Evolutionary conservation across 306 rosid genomes (phyloP).

Genomic region (Hippophae tibetana): DNA sequence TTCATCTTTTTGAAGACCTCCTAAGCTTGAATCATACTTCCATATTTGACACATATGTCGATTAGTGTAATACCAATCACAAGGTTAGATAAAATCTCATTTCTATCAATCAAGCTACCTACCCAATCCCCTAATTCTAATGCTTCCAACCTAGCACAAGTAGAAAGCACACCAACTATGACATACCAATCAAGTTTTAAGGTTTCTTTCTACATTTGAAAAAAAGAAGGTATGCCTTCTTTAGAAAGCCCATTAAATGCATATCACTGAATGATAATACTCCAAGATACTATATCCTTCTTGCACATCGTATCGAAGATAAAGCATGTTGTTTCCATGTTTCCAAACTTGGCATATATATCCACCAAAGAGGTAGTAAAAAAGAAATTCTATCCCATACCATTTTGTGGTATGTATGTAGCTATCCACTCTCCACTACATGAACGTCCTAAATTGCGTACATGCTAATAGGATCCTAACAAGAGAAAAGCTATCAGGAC

Average conservation of each 20-base stretch:
- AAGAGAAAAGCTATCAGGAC: slow-evolving; percentile 46
- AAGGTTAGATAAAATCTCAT: slow-evolving; percentile 43
- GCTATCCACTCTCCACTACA: slow-evolving; percentile 54
- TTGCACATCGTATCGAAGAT: slow-evolving; percentile 46
- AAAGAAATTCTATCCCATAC: slow-evolving; percentile 40
- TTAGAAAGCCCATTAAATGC: slow-evolving; percentile 50
- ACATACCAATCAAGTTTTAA: slow-evolving; percentile 54
- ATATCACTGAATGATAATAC: slow-evolving; percentile 60
- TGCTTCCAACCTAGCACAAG: slow-evolving; percentile 61
- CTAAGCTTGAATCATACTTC: slow-evolving; percentile 44
- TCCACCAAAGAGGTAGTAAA: slow-evolving; percentile 55
- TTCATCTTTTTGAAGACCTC: slow-evolving; percentile 47
- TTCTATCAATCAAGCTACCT: slow-evolving; percentile 33
- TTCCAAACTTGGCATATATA: slow-evolving; percentile 52
- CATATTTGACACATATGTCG: slow-evolving; percentile 71
- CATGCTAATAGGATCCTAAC: slow-evolving; percentile 49
- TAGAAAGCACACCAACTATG: slow-evolving; percentile 63
- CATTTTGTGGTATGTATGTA: slow-evolving; percentile 32
- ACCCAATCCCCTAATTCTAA: slow-evolving; percentile 53
- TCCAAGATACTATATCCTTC: slow-evolving; percentile 63
- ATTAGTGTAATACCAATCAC: slow-evolving; percentile 60
- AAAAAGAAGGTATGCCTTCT: slow-evolving; percentile 44
- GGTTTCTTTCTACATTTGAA: slow-evolving; percentile 44
- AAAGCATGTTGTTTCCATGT: slow-evolving; percentile 37
- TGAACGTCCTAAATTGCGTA: slow-evolving; percentile 38